phyloP scores from a whole-genome alignment of 345 rosid genomes.

The Euphorbia tirucalli region DNA sequence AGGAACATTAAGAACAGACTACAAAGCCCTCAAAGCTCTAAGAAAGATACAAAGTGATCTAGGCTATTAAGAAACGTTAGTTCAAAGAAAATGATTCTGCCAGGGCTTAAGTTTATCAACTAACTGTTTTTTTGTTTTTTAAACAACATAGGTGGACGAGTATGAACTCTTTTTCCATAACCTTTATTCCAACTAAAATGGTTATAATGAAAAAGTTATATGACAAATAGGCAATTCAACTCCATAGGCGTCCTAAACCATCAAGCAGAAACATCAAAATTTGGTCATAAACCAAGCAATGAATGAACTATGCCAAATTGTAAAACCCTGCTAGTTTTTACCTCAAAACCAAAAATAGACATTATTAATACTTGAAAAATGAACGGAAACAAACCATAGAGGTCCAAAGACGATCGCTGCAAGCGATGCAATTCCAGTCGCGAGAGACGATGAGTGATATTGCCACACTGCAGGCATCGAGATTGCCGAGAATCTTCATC shows the following conservation, averaged over 20 bases:
- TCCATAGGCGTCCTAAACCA: neutral
- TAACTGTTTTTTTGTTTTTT: no score
- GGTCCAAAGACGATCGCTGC: slow-evolving; percentile 49
- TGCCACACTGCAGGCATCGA: slow-evolving; percentile 73
- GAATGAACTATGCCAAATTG: neutral
- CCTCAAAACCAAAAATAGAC: neutral
- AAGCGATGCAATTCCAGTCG: slow-evolving; percentile 52
- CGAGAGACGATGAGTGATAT: slow-evolving; percentile 51
- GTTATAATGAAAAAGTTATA: neutral
- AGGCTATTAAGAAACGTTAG: neutral
- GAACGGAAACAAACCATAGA: slow-evolving; percentile 34
- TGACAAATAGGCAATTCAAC: neutral
- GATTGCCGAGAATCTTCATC: slow-evolving; percentile 46
- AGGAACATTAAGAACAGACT: neutral
- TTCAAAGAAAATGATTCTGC: neutral
- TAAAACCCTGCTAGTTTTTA: neutral
- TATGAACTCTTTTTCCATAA: no score
- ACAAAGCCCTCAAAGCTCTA: neutral
- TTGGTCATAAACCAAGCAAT: neutral
- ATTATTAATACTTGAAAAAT: no score
- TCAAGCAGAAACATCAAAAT: neutral
- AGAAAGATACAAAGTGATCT: neutral
- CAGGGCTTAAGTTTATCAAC: neutral
- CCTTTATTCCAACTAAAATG: neutral
- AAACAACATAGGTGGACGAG: no score